These are phyloP conservation scores for Nicotiana paniculata DNA, from an alignment of 257 asterid genomes.

Conservation along the genomic window DNA sequence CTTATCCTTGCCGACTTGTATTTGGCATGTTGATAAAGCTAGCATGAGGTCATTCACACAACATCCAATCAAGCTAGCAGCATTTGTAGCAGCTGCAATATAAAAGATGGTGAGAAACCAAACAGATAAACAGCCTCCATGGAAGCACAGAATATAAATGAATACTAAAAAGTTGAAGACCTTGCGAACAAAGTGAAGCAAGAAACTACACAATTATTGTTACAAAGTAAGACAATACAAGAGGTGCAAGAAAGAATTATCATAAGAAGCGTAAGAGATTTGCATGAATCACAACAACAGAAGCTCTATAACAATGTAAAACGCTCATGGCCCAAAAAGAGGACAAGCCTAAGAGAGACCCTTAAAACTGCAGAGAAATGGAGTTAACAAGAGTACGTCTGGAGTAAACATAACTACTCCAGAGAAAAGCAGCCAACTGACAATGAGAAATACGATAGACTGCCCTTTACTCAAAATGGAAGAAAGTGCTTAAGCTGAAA, in stretches of 20 bases:
- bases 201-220: not conserved
- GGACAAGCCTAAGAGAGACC: not conserved
- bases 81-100: slow-evolving; percentile 63
- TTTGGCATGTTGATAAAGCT: slow-evolving; percentile 58
- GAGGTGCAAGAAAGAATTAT: slow-evolving; percentile 1
- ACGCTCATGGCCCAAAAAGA: not conserved
- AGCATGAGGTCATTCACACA: slow-evolving; percentile 52
- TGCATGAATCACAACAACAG: not conserved
- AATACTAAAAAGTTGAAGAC: not conserved
- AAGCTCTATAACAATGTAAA: not conserved
- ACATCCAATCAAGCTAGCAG: slow-evolving; percentile 86
- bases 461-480: not conserved
- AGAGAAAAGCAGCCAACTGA: not conserved
- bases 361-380: not conserved
- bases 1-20: slow-evolving; percentile 67
- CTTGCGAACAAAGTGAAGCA: not conserved
- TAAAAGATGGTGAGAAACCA: not conserved
- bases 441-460: not conserved
- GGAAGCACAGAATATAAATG: not conserved
- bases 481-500: not conserved
- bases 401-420: not conserved
- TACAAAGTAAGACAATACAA: not conserved
- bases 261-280: not conserved
- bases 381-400: not conserved
- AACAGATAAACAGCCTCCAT: not conserved